Evolutionary conservation across 2,329 filamentous ascomycete species (phyloP).

Genomic region (Aurifilum marmelostoma): DNA sequence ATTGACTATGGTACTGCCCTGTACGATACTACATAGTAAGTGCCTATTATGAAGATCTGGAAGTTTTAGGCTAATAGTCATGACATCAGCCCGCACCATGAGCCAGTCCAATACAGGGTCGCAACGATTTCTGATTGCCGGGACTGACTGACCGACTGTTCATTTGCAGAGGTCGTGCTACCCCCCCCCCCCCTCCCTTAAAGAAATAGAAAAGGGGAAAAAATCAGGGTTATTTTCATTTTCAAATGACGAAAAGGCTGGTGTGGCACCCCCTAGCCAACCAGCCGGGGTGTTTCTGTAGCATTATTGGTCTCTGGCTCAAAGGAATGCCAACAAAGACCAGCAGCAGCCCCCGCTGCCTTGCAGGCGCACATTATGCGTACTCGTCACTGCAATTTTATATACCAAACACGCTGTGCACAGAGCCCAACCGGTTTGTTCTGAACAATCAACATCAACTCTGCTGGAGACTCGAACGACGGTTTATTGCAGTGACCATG

Average conservation of each 20-base stretch:
- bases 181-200: not conserved
- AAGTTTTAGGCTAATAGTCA: not conserved
- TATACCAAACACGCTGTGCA: not conserved
- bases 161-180: not conserved
- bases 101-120: not conserved
- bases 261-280: conserved; percentile 9
- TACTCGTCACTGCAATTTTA: not conserved
- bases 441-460: not conserved
- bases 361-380: conserved; percentile 5
- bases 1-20: no score
- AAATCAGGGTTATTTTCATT: conserved; percentile 8
- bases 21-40: not conserved
- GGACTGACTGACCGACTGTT: not conserved
- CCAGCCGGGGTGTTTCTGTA: conserved; percentile 6
- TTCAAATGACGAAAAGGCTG: conserved; percentile 9
- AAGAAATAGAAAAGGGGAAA: not conserved
- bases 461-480: not conserved
- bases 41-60: not conserved
- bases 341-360: conserved; percentile 1
- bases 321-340: conserved; percentile 6
- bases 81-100: not conserved
- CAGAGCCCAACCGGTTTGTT: not conserved
- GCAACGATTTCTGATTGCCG: not conserved
- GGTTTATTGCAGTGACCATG: conserved; percentile 8
- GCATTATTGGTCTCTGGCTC: not conserved